A percentile compares a stretch with the other conserved stretches of the same genome.
phyloP scores from a whole-genome alignment of 2,329 filamentous ascomycete genomes.

The Monosporascus ibericus region DNA sequence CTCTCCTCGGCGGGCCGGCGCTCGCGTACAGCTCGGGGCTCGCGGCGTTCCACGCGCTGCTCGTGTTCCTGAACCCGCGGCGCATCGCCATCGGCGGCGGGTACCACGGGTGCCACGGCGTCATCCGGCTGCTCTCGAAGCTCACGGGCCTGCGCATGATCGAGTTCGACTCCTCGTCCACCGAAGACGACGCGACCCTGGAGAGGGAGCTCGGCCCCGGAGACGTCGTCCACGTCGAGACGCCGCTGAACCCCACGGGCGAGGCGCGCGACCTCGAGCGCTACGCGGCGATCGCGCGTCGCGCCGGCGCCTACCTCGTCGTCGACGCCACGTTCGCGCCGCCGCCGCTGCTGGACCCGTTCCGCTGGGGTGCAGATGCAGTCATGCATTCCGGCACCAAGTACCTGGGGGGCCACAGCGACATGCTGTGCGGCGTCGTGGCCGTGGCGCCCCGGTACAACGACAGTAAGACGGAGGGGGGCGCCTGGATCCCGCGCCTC shows the following conservation, averaged over 20 bases:
- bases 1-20: constrained; percentile 62
- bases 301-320: constrained; percentile 66
- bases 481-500: constrained; percentile 52
- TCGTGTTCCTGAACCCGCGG: constrained; percentile 78
- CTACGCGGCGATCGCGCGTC: constrained; percentile 68
- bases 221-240: constrained; percentile 88
- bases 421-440: constrained; percentile 84
- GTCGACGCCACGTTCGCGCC: constrained; percentile 93
- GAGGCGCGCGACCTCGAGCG: constrained; percentile 66
- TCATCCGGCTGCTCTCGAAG: constrained; percentile 66
- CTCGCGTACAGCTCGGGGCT: constrained; percentile 82
- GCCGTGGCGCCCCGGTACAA: constrained; percentile 49
- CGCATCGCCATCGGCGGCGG: constrained; percentile 76
- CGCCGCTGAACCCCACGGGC: constrained; percentile 86
- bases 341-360: constrained; percentile 82
- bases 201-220: constrained; percentile 62
- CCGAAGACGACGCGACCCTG: no score
- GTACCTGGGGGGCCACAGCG: constrained; percentile 92
- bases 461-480: neutral
- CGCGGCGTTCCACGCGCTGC: constrained; percentile 78
- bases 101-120: constrained; percentile 92
- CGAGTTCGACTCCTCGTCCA: constrained; percentile 56
- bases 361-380: constrained; percentile 72
- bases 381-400: constrained; percentile 94
- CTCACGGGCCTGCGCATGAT: constrained; percentile 71